Percentiles rank a stretch among this genome's conserved stretches.
Conservation (phyloP, 495 filamentous ascomycete species). For the Ramalina intermedia region DNA sequence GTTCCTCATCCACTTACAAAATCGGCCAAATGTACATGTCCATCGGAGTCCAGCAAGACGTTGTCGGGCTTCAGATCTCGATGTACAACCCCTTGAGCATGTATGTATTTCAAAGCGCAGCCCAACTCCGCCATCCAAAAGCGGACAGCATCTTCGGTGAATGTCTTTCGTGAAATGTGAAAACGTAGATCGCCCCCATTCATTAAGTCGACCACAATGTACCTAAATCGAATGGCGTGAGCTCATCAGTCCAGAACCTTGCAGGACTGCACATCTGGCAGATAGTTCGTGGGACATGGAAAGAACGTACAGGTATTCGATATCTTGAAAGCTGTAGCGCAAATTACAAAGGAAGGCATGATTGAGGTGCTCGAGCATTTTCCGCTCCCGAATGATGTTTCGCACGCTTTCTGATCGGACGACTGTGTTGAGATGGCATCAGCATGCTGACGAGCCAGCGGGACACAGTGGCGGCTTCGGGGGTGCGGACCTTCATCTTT, state of each 20-base stretch:
- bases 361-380: slow-evolving; percentile 96
- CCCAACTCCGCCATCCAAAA: slow-evolving; percentile 95
- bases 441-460: slow-evolving; percentile 5
- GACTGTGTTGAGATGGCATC: slow-evolving; percentile 37
- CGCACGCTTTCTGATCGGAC: slow-evolving; percentile 94
- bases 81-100: slow-evolving; percentile 85
- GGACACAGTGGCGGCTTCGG: background rate
- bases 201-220: slow-evolving; percentile 97
- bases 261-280: background rate
- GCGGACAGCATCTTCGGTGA: slow-evolving; percentile 89
- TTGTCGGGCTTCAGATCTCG: slow-evolving; percentile 97
- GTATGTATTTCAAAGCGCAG: slow-evolving; percentile 84
- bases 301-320: slow-evolving; percentile 82
- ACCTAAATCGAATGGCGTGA: slow-evolving; percentile 39
- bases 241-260: background rate
- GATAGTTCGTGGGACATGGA: background rate
- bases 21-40: slow-evolving; percentile 94
- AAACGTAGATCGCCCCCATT: slow-evolving; percentile 94
- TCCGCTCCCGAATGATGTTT: slow-evolving; percentile 91
- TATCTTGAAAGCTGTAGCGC: slow-evolving; percentile 97
- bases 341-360: slow-evolving; percentile 97
- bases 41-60: slow-evolving; percentile 81
- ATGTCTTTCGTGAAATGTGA: slow-evolving; percentile 94
- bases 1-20: slow-evolving; percentile 48
- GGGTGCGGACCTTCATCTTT: slow-evolving; percentile 82